Conservation (phyloP, 345 rosid genomes). For the Ceriops tagal region DNA sequence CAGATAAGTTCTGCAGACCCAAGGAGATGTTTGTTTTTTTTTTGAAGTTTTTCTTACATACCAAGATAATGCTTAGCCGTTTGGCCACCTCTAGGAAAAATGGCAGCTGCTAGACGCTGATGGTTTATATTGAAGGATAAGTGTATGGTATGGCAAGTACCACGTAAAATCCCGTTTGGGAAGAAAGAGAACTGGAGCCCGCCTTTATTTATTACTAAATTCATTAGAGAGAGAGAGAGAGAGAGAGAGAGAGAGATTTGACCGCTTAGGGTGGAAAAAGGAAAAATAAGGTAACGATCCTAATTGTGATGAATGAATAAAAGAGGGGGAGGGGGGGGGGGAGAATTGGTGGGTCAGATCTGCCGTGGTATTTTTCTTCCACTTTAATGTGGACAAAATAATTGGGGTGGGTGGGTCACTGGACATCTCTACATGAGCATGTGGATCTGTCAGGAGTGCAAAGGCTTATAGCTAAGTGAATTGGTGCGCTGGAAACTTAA, state of each 20-base stretch:
- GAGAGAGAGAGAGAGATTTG: conserved; percentile 2
- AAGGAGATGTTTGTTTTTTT: conserved; percentile 28
- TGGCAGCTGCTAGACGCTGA: conserved; percentile 24
- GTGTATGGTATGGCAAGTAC: neutral
- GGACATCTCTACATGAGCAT: conserved; percentile 52
- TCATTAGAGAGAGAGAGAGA: neutral
- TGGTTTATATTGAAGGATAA: conserved; percentile 2
- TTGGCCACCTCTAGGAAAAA: conserved; percentile 40
- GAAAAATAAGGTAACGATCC: neutral
- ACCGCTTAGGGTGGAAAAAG: neutral
- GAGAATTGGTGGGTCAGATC: conserved; percentile 40
- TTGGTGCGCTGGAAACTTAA: conserved; percentile 31
- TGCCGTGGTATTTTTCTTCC: conserved; percentile 28
- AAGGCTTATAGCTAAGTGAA: conserved; percentile 28
- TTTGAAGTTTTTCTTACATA: conserved; percentile 26
- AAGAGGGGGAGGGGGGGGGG: conserved; percentile 1
- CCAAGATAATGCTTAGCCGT: conserved; percentile 38
- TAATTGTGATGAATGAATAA: neutral
- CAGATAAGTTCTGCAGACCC: conserved; percentile 34
- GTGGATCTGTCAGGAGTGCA: conserved; percentile 65
- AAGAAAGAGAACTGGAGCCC: conserved; percentile 38
- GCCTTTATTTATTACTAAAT: neutral
- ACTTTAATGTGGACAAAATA: conserved; percentile 66
- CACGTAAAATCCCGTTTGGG: conserved; percentile 30
- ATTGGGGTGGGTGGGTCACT: conserved; percentile 48